These are phyloP conservation scores for Pyricularia grisea DNA, from an alignment of 2,329 filamentous ascomycete genomes.

Conservation along the genomic window DNA sequence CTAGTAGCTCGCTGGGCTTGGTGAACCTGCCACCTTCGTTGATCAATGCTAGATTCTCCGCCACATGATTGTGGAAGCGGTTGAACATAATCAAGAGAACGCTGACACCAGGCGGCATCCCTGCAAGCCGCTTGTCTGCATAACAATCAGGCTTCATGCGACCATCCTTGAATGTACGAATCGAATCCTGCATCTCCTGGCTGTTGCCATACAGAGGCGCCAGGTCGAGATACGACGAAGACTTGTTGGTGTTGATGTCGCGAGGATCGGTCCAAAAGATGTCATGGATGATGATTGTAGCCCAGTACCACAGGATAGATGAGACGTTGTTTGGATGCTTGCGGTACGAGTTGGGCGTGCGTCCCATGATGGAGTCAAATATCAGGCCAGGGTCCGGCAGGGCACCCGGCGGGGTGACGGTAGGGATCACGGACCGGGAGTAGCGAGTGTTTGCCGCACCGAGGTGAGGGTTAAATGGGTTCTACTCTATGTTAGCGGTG, in stretches of 20 bases:
- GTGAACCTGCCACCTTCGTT: slow-evolving; percentile 76
- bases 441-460: slow-evolving; percentile 61
- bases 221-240: slow-evolving; percentile 64
- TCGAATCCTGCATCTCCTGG: slow-evolving; percentile 53
- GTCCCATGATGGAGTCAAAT: slow-evolving; percentile 53
- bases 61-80: slow-evolving; percentile 81
- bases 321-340: slow-evolving; percentile 64
- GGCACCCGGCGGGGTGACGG: slow-evolving; percentile 49
- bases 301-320: slow-evolving; percentile 64
- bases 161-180: slow-evolving; percentile 62
- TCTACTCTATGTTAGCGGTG: slow-evolving; percentile 26
- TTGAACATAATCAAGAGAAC: slow-evolving; percentile 71
- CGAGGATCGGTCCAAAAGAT: slow-evolving; percentile 60
- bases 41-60: slow-evolving; percentile 69
- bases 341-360: slow-evolving; percentile 31
- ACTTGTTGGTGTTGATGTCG: slow-evolving; percentile 53
- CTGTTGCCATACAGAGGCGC: slow-evolving; percentile 64
- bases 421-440: slow-evolving; percentile 52
- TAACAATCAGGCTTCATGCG: slow-evolving; percentile 65
- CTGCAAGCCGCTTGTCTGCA: slow-evolving; percentile 59
- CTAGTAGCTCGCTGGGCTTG: slow-evolving; percentile 42
- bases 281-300: slow-evolving; percentile 64
- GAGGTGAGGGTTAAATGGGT: slow-evolving; percentile 54
- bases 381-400: slow-evolving; percentile 57
- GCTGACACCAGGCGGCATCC: slow-evolving; percentile 62